A percentile compares a stretch with the other conserved stretches of the same genome.
These are phyloP conservation scores for Fusarium algeriense DNA, from an alignment of 2,329 filamentous ascomycete species.

Conservation along the genomic window DNA sequence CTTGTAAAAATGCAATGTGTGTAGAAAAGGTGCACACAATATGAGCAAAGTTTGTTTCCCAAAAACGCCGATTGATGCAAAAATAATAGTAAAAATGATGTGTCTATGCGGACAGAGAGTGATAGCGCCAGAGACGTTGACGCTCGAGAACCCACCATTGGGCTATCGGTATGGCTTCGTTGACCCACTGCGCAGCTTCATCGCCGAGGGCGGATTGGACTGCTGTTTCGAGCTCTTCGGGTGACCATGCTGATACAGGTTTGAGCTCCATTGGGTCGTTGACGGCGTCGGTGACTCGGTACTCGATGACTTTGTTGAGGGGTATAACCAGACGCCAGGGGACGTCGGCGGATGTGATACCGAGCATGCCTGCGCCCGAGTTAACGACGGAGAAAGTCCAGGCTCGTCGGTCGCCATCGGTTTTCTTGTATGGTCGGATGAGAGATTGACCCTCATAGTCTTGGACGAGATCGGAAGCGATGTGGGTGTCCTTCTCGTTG, in stretches of 20 bases:
- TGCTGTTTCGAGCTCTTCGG: conserved; percentile 36
- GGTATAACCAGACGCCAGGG: conserved; percentile 51
- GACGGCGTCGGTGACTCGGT: conserved; percentile 49
- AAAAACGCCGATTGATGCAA: conserved; percentile 35
- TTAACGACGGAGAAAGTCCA: conserved; percentile 55
- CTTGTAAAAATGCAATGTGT: conserved; percentile 20
- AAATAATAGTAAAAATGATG: background rate
- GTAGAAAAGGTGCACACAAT: background rate
- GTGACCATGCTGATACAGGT: conserved; percentile 46
- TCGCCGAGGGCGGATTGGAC: conserved; percentile 38
- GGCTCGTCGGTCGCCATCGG: conserved; percentile 44
- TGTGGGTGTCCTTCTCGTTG: conserved; percentile 40
- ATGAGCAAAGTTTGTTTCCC: conserved; percentile 16
- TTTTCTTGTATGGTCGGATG: conserved; percentile 47
- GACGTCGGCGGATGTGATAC: conserved; percentile 50
- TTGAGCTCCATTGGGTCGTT: conserved; percentile 49
- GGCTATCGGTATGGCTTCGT: conserved; percentile 41
- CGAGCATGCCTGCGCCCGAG: conserved; percentile 51
- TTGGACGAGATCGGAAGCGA: conserved; percentile 47
- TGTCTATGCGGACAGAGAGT: conserved; percentile 31
- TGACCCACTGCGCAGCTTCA: conserved; percentile 49
- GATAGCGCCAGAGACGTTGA: conserved; percentile 43
- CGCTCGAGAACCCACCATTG: conserved; percentile 44
- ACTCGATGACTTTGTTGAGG: conserved; percentile 49
- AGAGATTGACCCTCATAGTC: conserved; percentile 54